Percentiles rank a stretch among this genome's conserved stretches.
Conservation (phyloP, 352 stramenopile species). For the Globisporangium barbulae region DNA sequence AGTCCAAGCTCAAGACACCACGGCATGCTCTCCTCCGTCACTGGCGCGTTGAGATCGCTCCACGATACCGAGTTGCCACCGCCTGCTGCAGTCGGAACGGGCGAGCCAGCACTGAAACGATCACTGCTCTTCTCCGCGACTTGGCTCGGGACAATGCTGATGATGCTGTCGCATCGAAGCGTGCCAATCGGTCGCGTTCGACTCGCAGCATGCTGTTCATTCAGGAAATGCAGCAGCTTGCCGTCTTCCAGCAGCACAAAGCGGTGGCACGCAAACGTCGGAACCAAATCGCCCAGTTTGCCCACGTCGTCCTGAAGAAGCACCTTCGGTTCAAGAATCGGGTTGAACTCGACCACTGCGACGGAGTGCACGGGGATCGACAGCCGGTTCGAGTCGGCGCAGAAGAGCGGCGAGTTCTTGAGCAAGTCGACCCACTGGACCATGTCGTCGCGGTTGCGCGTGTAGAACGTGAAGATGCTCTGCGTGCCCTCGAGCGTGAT, state of each 20-base stretch:
- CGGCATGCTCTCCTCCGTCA: conserved; percentile 58
- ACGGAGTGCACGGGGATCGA: conserved; percentile 83
- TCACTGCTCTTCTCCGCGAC: conserved; percentile 33
- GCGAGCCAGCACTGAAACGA: conserved; percentile 59
- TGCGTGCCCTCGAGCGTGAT: conserved; percentile 77
- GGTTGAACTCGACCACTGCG: conserved; percentile 72
- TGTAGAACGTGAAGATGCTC: conserved; percentile 87
- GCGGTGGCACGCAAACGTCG: conserved; percentile 58
- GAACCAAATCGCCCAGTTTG: conserved; percentile 75
- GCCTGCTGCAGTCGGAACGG: conserved; percentile 3
- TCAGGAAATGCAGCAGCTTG: conserved; percentile 79
- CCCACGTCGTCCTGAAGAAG: conserved; percentile 66
- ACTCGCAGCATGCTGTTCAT: conserved; percentile 45
- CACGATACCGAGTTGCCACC: conserved; percentile 17
- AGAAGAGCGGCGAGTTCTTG: conserved; percentile 85
- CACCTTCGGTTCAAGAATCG: conserved; percentile 60
- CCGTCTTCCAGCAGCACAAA: conserved; percentile 79
- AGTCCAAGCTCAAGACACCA: conserved; percentile 76
- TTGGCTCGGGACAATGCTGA: conserved; percentile 74
- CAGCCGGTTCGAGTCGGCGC: conserved; percentile 38
- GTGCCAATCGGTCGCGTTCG: conserved; percentile 71
- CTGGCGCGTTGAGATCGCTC: conserved; percentile 13
- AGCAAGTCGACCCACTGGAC: conserved; percentile 83
- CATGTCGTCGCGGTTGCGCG: conserved; percentile 72
- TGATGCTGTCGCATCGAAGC: conserved; percentile 77